Conservation (phyloP, 1,139 yeast species). For the Debaryomyces psychrophilus region DNA sequence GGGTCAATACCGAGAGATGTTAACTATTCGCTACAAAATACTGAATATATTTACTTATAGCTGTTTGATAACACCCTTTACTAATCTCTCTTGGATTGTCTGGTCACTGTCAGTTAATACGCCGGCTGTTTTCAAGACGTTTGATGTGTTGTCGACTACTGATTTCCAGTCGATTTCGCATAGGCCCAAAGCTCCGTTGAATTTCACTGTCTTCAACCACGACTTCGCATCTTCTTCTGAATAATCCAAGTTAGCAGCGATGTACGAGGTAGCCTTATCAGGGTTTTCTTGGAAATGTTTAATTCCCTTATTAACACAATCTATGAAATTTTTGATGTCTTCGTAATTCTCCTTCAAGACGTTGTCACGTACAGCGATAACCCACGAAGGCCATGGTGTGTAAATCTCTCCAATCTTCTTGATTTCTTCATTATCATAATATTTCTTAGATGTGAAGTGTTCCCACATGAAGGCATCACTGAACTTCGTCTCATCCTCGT, state of each 20-base stretch:
- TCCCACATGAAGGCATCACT: slow-evolving; percentile 97
- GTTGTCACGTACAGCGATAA: slow-evolving; percentile 55
- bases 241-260: slow-evolving; percentile 72
- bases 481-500: slow-evolving; percentile 35
- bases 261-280: slow-evolving; percentile 69
- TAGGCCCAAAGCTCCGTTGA: slow-evolving; percentile 51
- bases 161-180: slow-evolving; percentile 50
- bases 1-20: no score
- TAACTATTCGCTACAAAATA: not conserved
- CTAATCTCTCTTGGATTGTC: slow-evolving; percentile 34
- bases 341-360: slow-evolving; percentile 30
- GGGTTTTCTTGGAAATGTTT: slow-evolving; percentile 59
- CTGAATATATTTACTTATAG: not conserved
- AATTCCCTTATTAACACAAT: slow-evolving; percentile 68
- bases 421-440: slow-evolving; percentile 78
- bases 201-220: slow-evolving; percentile 79
- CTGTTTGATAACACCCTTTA: slow-evolving; percentile 25
- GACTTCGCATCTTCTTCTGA: slow-evolving; percentile 72
- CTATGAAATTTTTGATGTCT: slow-evolving; percentile 46
- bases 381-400: slow-evolving; percentile 98
- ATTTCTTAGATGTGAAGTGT: slow-evolving; percentile 82
- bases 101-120: slow-evolving; percentile 49
- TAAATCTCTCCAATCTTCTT: slow-evolving; percentile 83
- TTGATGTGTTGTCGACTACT: slow-evolving; percentile 60
- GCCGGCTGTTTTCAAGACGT: slow-evolving; percentile 62